Evolutionary conservation across 208 protist genomes (phyloP).

Genomic region (Plasmodiophora brassicae): DNA sequence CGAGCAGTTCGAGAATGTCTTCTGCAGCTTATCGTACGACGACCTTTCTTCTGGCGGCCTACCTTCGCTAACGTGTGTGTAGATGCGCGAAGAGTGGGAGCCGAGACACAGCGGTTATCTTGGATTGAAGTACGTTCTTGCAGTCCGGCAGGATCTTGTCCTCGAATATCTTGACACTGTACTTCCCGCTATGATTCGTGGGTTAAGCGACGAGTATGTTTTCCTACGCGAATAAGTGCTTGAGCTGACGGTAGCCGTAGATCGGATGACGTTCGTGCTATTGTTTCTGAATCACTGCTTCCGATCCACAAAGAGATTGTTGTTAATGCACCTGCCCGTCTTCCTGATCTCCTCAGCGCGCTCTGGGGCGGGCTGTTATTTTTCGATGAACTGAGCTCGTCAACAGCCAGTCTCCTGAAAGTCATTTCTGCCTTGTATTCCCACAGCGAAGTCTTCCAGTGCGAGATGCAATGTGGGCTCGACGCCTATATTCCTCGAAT

Average conservation of each 20-base stretch:
- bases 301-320: neutral
- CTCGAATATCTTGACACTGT: neutral
- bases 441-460: neutral
- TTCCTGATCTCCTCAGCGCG: conserved; percentile 2
- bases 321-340: neutral
- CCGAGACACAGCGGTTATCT: conserved; percentile 44
- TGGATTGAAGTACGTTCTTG: conserved; percentile 38
- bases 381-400: conserved; percentile 41
- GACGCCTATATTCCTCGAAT: neutral
- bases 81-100: conserved; percentile 29
- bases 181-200: neutral
- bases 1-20: neutral
- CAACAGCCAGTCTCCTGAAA: conserved; percentile 10
- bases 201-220: neutral
- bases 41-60: neutral
- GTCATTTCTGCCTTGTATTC: conserved; percentile 22
- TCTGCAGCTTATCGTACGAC: neutral
- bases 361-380: conserved; percentile 34
- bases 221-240: neutral
- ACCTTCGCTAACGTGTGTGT: neutral
- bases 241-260: neutral
- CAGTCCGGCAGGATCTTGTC: neutral
- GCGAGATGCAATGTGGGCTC: neutral
- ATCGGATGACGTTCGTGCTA: neutral
- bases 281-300: neutral